Percentiles rank a stretch among this genome's conserved stretches.
Conservation (phyloP, 768 basidiomycete genomes). For the Goffeauzyma gilvescens region DNA sequence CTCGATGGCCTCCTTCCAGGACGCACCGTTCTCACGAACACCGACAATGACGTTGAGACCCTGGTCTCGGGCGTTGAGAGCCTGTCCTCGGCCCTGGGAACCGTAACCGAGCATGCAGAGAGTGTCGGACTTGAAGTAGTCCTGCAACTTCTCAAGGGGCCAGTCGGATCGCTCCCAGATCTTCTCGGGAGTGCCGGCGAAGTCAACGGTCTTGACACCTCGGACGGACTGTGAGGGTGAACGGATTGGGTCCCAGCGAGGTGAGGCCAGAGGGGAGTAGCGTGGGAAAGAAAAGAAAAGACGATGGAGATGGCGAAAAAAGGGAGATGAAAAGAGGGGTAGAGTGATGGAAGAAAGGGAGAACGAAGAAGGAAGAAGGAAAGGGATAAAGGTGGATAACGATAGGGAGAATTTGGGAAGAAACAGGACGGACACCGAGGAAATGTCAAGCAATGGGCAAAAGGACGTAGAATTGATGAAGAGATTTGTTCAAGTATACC, state of each 20-base stretch:
- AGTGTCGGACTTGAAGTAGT: slow-evolving; percentile 99
- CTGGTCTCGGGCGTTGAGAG: slow-evolving; percentile 96
- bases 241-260: not conserved
- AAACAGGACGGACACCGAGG: too few relatives aligned
- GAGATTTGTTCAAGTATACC: too few relatives aligned
- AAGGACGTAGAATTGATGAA: too few relatives aligned
- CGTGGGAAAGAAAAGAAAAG: not conserved
- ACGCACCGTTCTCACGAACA: slow-evolving; percentile 89
- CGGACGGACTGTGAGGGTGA: slow-evolving; percentile 36
- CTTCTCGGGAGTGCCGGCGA: slow-evolving; percentile 79
- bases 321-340: slow-evolving; percentile 4
- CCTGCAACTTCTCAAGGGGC: slow-evolving; percentile 92
- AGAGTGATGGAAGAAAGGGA: slow-evolving; percentile 2
- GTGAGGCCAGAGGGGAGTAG: not conserved
- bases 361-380: not conserved
- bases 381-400: too few relatives aligned
- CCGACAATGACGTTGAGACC: slow-evolving; percentile 96
- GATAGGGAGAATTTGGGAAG: too few relatives aligned
- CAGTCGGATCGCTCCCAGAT: slow-evolving; percentile 95
- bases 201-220: slow-evolving; percentile 87
- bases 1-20: slow-evolving; percentile 83
- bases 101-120: slow-evolving; percentile 98
- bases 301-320: not conserved
- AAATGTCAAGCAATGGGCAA: too few relatives aligned
- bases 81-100: slow-evolving; percentile 87